Evolutionary conservation across 106 monocot genomes (phyloP).

Genomic region (Chionographis japonica): DNA sequence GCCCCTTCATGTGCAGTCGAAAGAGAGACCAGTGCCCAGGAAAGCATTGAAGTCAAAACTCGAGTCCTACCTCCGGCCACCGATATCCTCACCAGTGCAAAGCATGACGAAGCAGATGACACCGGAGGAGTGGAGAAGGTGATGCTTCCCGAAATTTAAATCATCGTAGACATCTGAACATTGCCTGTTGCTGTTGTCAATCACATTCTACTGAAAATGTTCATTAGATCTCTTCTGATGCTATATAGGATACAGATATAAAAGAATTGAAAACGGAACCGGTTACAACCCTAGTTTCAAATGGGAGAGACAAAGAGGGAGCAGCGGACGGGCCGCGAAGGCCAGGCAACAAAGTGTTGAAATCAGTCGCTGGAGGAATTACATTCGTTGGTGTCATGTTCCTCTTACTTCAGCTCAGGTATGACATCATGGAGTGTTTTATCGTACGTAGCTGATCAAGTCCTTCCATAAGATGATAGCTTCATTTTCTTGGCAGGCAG

Average conservation of each 20-base stretch:
- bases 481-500: slow-evolving; percentile 13
- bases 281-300: neutral
- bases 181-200: neutral
- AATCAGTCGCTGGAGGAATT: slow-evolving; percentile 44
- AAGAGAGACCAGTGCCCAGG: slow-evolving; percentile 1
- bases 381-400: slow-evolving; percentile 34
- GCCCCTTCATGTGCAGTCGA: neutral
- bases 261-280: slow-evolving; percentile 7
- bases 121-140: slow-evolving; percentile 1
- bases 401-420: slow-evolving; percentile 50
- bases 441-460: neutral
- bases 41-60: neutral
- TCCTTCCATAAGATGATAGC: neutral
- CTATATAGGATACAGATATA: neutral
- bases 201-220: neutral
- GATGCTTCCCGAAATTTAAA: too few species aligned
- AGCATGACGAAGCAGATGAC: slow-evolving; percentile 1
- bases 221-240: neutral
- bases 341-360: slow-evolving; percentile 29
- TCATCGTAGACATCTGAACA: neutral
- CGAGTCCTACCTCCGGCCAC: neutral
- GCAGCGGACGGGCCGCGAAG: neutral
- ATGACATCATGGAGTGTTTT: neutral
- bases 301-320: slow-evolving; percentile 3
- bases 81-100: neutral